A percentile compares a stretch with the other conserved stretches of the same genome.
Conservation (phyloP, 2,329 filamentous ascomycete species). For the Aspergillus clavatus region DNA sequence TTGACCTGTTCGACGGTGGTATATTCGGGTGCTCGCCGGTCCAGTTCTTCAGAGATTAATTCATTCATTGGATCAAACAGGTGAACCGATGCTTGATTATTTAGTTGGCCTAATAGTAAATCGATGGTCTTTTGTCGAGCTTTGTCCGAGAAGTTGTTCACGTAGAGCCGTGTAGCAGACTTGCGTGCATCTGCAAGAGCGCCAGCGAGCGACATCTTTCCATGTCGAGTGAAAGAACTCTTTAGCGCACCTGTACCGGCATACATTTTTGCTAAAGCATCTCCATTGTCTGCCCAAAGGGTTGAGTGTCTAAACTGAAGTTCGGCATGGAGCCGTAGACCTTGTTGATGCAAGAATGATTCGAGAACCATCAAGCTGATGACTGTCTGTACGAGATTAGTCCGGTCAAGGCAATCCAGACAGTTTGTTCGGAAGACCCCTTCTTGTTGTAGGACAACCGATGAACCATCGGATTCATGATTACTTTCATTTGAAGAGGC, state of each 20-base stretch:
- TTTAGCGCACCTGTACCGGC: slow-evolving; percentile 94
- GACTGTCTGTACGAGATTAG: slow-evolving; percentile 92
- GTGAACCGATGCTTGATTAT: slow-evolving; percentile 77
- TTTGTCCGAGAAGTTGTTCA: slow-evolving; percentile 97
- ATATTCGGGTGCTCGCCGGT: slow-evolving; percentile 62
- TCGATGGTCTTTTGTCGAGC: slow-evolving; percentile 92
- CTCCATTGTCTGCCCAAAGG: slow-evolving; percentile 96
- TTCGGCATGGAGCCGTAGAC: slow-evolving; percentile 65
- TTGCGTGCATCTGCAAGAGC: slow-evolving; percentile 94
- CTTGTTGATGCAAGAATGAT: slow-evolving; percentile 70
- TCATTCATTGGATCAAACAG: slow-evolving; percentile 95
- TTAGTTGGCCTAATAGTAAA: slow-evolving; percentile 76
- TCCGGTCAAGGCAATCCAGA: slow-evolving; percentile 90
- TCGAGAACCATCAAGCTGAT: slow-evolving; percentile 92
- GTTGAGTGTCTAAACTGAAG: slow-evolving; percentile 91
- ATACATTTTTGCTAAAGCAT: slow-evolving; percentile 90
- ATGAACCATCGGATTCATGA: slow-evolving; percentile 40
- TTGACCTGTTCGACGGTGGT: slow-evolving; percentile 68
- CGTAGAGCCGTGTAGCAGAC: slow-evolving; percentile 87
- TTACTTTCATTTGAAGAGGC: slow-evolving; percentile 35
- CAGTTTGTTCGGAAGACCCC: slow-evolving; percentile 97
- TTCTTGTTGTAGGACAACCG: slow-evolving; percentile 81
- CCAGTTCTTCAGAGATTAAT: slow-evolving; percentile 72
- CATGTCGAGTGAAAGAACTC: slow-evolving; percentile 86
- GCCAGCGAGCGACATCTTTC: slow-evolving; percentile 92